A percentile compares a stretch with the other conserved stretches of the same genome.
Evolutionary conservation across 2,329 filamentous ascomycete species (phyloP).

Genomic region (Alternaria atra): DNA sequence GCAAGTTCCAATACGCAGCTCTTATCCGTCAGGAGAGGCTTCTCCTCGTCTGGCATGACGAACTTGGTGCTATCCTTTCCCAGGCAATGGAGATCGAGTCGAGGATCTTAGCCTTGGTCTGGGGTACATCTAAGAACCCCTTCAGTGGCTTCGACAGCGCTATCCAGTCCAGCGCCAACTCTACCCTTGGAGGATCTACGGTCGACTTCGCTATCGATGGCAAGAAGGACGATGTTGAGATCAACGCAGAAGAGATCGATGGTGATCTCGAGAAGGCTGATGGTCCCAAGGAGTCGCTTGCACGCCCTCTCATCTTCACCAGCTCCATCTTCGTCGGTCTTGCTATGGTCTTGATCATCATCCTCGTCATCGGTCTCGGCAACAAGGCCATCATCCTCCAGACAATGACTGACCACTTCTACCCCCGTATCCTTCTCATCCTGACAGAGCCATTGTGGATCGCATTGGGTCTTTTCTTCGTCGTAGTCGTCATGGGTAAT

Average conservation of each 20-base stretch:
- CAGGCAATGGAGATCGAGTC: slow-evolving; percentile 76
- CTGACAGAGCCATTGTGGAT: slow-evolving; percentile 55
- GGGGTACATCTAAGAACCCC: slow-evolving; percentile 58
- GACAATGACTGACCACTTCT: slow-evolving; percentile 61
- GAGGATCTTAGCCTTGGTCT: slow-evolving; percentile 76
- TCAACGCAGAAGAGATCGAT: slow-evolving; percentile 31
- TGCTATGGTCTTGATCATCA: slow-evolving; percentile 61
- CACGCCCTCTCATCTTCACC: slow-evolving; percentile 59
- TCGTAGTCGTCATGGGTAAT: slow-evolving; percentile 22
- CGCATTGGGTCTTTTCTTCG: slow-evolving; percentile 61
- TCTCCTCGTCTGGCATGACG: slow-evolving; percentile 82
- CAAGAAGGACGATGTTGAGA: slow-evolving; percentile 19
- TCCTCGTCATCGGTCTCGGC: slow-evolving; percentile 64
- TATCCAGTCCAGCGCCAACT: slow-evolving; percentile 34
- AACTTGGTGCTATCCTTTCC: slow-evolving; percentile 73
- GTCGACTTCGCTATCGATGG: slow-evolving; percentile 15
- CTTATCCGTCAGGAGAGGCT: slow-evolving; percentile 77
- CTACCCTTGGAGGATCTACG: slow-evolving; percentile 38
- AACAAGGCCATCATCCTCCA: slow-evolving; percentile 64
- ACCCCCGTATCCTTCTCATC: slow-evolving; percentile 63
- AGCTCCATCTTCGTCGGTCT: slow-evolving; percentile 64
- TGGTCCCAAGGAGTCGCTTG: slow-evolving; percentile 52
- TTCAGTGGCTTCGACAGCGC: slow-evolving; percentile 55
- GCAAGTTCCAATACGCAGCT: slow-evolving; percentile 82
- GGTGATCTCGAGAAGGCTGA: slow-evolving; percentile 42